Evolutionary conservation across 352 stramenopile genomes (phyloP), one percentile per base, ranked within the genome.

Genomic region (Pythium guiyangense): DNA sequence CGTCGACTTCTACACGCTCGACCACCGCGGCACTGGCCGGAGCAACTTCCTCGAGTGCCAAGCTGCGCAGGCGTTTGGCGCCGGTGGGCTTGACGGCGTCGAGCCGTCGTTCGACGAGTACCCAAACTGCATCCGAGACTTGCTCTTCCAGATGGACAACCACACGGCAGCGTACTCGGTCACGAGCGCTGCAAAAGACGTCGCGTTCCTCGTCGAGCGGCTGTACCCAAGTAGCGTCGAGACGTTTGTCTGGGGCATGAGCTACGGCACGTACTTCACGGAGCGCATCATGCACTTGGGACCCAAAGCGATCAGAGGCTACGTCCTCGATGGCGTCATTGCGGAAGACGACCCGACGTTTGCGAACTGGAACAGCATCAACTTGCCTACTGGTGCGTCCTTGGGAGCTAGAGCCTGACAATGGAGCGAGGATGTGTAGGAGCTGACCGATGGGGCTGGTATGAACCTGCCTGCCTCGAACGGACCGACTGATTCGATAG

Each of bases 101-200:
- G 9, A 11, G 3, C 27, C 35, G 11, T 11, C 22, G 6, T 37
- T 20, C 3, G 18, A 55, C 29, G 48, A 62, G 17, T 14, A 56
- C 4, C 48, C 55, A 5, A 49, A 48, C 39, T 62, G 55, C 18
- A 42, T 62, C 22, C 14, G 14, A 17, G 55, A 56, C 40, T 22
- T 56, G 17, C 22, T 67, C 4, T 85, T 84, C 55, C 73, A 88
- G 57, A 73, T 88, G 52, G 75, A 80, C 57, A 82, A 84, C 43
- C 71, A 88, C 47, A 81, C 75, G 4, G 66, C 64, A 1, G 78
- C 78, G 9, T 88, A 82, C 52, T 88, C 78, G 0, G n/a, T n/a
- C n/a, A n/a, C n/a, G n/a, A n/a, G n/a, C n/a, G n/a, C n/a, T n/a
- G n/a, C n/a, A n/a, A n/a, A 67, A 85, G 54, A 60, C 42, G 14